phyloP scores from a whole-genome alignment of 2,329 filamentous ascomycete species.

The Talaromyces verruculosus region DNA sequence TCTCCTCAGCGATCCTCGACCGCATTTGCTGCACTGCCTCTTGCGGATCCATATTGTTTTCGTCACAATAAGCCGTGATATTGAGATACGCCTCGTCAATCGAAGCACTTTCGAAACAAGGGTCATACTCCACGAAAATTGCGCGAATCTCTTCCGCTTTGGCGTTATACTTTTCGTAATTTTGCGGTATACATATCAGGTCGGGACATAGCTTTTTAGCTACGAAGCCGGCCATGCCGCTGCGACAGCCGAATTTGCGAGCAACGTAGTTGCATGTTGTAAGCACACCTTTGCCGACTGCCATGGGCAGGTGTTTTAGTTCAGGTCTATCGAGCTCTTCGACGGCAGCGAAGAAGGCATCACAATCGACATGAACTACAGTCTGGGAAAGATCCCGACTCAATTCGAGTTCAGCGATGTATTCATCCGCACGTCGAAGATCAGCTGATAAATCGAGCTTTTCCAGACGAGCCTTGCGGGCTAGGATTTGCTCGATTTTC shows the following conservation, averaged over 20 bases:
- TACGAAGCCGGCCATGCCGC: constrained; percentile 94
- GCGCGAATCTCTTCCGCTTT: constrained; percentile 86
- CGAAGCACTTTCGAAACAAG: constrained; percentile 86
- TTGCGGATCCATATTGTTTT: constrained; percentile 66
- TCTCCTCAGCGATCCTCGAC: constrained; percentile 69
- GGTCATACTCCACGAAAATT: constrained; percentile 82
- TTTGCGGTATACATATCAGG: constrained; percentile 76
- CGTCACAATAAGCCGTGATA: constrained; percentile 78
- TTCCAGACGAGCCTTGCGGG: constrained; percentile 73
- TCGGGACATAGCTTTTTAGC: constrained; percentile 91
- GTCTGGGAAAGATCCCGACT: constrained; percentile 77
- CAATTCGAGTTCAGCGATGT: constrained; percentile 75
- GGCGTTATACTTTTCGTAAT: constrained; percentile 85
- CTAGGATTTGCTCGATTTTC: constrained; percentile 79
- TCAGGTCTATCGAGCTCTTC: constrained; percentile 83
- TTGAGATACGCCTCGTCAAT: constrained; percentile 97
- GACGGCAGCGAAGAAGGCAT: constrained; percentile 95
- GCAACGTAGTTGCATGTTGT: constrained; percentile 85
- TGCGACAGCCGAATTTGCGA: constrained; percentile 83
- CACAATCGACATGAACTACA: constrained; percentile 91
- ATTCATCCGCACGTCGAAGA: constrained; percentile 73
- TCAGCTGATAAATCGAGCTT: constrained; percentile 72
- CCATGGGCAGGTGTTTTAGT: constrained; percentile 82
- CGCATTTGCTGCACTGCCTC: constrained; percentile 77
- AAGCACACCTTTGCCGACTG: constrained; percentile 73